Percentiles rank a stretch among this genome's conserved stretches.
These are phyloP conservation scores for Perilla frutescens DNA, from an alignment of 257 asterid species.

Conservation along the genomic window DNA sequence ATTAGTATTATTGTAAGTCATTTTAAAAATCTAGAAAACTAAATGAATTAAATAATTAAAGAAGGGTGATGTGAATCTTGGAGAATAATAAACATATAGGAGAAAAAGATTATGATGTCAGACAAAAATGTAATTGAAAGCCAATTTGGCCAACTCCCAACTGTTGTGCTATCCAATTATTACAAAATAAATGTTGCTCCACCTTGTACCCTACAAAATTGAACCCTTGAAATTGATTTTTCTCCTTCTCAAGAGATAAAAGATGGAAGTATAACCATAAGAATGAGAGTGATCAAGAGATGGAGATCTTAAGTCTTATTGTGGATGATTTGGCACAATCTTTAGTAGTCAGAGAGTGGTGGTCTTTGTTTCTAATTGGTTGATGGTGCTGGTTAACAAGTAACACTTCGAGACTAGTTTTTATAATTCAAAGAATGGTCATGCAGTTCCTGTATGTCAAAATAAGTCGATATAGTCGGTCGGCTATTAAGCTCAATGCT, in stretches of 20 bases:
- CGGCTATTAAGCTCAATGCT: not conserved
- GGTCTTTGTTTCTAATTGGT: slow-evolving; percentile 7
- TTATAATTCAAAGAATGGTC: not conserved
- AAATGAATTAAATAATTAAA: too few relatives aligned
- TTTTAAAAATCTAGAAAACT: too few relatives aligned
- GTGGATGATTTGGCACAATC: not conserved
- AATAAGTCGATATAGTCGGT: not conserved
- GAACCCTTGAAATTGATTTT: slow-evolving; percentile 1
- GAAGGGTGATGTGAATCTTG: too few relatives aligned
- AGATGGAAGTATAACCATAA: not conserved
- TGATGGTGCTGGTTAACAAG: too few relatives aligned
- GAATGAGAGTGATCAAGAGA: not conserved
- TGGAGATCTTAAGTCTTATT: not conserved
- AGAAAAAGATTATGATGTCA: not conserved
- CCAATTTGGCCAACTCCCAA: slow-evolving; percentile 19
- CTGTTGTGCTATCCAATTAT: not conserved
- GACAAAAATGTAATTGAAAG: slow-evolving; percentile 6
- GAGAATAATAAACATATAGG: not conserved
- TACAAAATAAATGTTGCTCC: not conserved
- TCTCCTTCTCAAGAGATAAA: not conserved
- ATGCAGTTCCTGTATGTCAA: not conserved
- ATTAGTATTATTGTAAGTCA: too few relatives aligned
- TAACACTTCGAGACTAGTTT: not conserved
- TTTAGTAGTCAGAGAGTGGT: not conserved
- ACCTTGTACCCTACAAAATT: not conserved